phyloP scores from a whole-genome alignment of 2,329 filamentous ascomycete species.

The Penicillium thymicola region DNA sequence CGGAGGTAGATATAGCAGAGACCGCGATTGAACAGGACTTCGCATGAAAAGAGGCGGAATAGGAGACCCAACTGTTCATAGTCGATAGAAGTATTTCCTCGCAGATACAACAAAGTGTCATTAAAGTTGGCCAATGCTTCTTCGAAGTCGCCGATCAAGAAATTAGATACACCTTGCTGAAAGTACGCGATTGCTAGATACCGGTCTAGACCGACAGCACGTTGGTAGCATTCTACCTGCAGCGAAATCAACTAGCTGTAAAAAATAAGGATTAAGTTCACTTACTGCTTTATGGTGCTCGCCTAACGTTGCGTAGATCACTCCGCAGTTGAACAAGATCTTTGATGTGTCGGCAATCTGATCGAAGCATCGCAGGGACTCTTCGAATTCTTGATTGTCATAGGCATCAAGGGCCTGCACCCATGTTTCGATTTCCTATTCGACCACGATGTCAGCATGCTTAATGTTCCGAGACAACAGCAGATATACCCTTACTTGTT shows the following conservation, averaged over 20 bases:
- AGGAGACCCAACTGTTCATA: constrained; percentile 93
- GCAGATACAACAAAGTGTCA: constrained; percentile 88
- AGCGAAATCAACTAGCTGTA: constrained; percentile 10
- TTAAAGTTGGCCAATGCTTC: constrained; percentile 98
- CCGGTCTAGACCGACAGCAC: constrained; percentile 83
- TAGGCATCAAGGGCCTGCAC: constrained; percentile 86
- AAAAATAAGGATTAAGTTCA: constrained; percentile 5
- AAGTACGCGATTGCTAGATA: constrained; percentile 98
- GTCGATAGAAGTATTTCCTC: constrained; percentile 96
- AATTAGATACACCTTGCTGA: constrained; percentile 97
- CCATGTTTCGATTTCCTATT: constrained; percentile 97
- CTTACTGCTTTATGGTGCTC: constrained; percentile 93
- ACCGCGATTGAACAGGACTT: constrained; percentile 94
- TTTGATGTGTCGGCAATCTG: constrained; percentile 92
- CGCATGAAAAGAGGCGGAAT: constrained; percentile 96
- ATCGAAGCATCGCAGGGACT: constrained; percentile 77
- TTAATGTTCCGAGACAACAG: not conserved
- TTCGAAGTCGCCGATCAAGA: constrained; percentile 93
- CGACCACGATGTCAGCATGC: constrained; percentile 2
- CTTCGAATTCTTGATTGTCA: constrained; percentile 96
- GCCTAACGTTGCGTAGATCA: constrained; percentile 93
- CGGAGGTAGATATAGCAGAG: constrained; percentile 97
- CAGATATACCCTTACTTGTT: constrained; percentile 49
- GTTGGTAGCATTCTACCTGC: constrained; percentile 92
- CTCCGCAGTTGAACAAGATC: constrained; percentile 97